Base-by-base conservation (phyloP, 345 rosid genomes). In the Mercurialis annua region DNA sequence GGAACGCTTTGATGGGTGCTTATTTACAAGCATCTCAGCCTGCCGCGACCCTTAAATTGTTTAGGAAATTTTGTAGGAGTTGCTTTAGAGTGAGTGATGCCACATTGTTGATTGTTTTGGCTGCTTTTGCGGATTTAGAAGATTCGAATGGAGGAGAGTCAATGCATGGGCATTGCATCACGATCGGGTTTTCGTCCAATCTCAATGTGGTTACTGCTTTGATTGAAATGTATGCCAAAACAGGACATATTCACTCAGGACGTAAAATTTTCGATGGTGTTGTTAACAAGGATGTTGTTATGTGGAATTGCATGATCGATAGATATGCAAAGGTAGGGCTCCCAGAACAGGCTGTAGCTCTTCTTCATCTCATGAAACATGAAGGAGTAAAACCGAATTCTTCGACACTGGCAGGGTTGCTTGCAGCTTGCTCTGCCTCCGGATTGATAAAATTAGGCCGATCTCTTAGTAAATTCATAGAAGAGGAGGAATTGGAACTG, bases 241-340 rank as follows among this genome's bases (percentile, higher is more conserved):
- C 61, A 8, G 84, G 84, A 67, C 63, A 70, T 40, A 69, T 81
- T 17, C 15, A 49, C 55, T 76, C 69, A 20, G 82, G 84, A 18
- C 86, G 84, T 36, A 79, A 50, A 43, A 72, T 85, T 55, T 86
- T 88, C 36, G 77, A 86, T 64, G 79, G 49, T 21, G 66, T 75
- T 59, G 65, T n/a, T 18, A 64, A 38, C 56, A 86, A 81, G 69
- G 91, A 88, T 47, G 81, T 81, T 59, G 70, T 85, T 40, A 44
- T 72, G 24, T 88, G 91, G 91, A 86, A 86, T 70, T 88, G 86
- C 76, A 81, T 86, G 85, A 83, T 86, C 55, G 83, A 86, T 33
- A 78, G 68, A 70, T 82, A 80, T 68, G 89, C 91, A 17, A 83
- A 80, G 74, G 52, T 30, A 59, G 86, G 89, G 53, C 64, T 77